A percentile compares a stretch with the other conserved stretches of the same genome.
phyloP scores from a whole-genome alignment of 1,284 basidiomycete species.

The Abortiporus biennis region DNA sequence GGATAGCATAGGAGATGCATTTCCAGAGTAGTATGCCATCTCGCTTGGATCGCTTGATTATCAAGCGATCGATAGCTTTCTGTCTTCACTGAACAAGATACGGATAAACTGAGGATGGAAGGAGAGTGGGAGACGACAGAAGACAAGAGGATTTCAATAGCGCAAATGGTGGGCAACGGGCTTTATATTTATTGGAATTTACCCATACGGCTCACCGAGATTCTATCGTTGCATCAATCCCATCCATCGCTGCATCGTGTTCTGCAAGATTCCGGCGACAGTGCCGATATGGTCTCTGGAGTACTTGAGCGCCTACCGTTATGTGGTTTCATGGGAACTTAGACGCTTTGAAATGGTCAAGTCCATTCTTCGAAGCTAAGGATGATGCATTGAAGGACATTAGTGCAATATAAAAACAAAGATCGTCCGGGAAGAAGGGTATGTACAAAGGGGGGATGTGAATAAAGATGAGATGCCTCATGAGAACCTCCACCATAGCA shows the following conservation, averaged over 20 bases:
- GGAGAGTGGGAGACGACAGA: neutral
- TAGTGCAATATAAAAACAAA: conserved; percentile 1
- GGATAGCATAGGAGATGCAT: conserved; percentile 17
- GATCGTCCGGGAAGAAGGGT: conserved; percentile 1
- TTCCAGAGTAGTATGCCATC: conserved; percentile 10
- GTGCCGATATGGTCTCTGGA: too few species aligned
- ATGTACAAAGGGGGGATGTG: conserved; percentile 3
- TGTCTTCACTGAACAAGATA: neutral
- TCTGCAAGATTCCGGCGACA: neutral
- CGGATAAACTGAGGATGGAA: too few species aligned
- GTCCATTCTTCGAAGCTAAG: too few species aligned
- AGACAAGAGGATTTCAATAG: neutral
- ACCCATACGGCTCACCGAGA: too few species aligned
- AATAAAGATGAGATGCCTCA: conserved; percentile 20
- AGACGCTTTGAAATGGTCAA: neutral
- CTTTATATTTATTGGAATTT: neutral
- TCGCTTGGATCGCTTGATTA: neutral
- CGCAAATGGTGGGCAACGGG: neutral
- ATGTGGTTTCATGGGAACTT: too few species aligned
- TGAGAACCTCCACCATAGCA: conserved; percentile 90
- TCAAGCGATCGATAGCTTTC: neutral
- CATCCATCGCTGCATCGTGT: neutral
- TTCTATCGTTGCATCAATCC: neutral
- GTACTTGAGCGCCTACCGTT: too few species aligned
- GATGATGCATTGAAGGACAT: neutral